phyloP scores from a whole-genome alignment of 2,329 filamentous ascomycete species.

The Cordyceps cateniannulata region DNA sequence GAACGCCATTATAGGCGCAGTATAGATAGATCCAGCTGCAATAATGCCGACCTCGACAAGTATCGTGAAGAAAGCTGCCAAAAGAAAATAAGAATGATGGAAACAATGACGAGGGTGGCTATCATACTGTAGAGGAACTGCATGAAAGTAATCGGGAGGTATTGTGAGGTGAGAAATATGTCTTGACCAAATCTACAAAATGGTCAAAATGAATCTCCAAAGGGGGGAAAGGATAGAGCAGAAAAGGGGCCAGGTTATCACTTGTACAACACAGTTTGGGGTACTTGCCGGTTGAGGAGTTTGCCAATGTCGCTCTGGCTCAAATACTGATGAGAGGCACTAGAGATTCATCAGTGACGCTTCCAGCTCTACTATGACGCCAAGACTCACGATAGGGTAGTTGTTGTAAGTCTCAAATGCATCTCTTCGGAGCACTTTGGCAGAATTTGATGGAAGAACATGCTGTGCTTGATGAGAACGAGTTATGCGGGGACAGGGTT shows the following conservation, averaged over 20 bases:
- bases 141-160: not conserved
- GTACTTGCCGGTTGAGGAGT: not conserved
- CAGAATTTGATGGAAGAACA: not conserved
- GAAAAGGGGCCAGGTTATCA: too few relatives aligned
- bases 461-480: not conserved
- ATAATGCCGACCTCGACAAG: constrained; percentile 25
- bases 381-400: not conserved
- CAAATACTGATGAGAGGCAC: not conserved
- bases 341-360: too few relatives aligned
- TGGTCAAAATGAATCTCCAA: not conserved
- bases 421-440: not conserved
- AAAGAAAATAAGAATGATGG: constrained; percentile 25
- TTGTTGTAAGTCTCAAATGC: not conserved
- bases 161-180: not conserved
- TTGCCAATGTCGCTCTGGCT: not conserved
- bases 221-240: too few relatives aligned
- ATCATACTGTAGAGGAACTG: not conserved
- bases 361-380: too few relatives aligned
- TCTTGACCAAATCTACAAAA: constrained; percentile 4
- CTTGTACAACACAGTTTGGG: too few relatives aligned
- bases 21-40: not conserved
- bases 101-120: not conserved
- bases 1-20: constrained; percentile 33
- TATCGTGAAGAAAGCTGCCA: not conserved
- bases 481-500: not conserved